Percentiles rank a stretch among this genome's conserved stretches.
phyloP scores from a whole-genome alignment of 805 yeast genomes.

The Sugiyamaella lignohabitans region DNA sequence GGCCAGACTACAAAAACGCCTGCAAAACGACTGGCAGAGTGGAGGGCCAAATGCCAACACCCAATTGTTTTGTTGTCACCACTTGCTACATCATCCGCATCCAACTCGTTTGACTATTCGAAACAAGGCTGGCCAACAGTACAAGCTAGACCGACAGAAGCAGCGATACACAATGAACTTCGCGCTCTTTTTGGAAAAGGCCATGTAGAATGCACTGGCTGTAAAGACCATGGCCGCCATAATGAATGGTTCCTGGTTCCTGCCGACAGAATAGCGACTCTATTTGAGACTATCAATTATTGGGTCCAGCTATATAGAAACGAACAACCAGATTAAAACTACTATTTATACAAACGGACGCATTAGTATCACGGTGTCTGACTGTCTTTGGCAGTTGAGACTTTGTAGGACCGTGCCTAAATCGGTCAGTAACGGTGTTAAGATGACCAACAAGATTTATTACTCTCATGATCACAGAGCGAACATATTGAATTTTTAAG shows the following conservation, averaged over 20 bases:
- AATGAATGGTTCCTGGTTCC: constrained; percentile 28
- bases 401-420: too few relatives aligned
- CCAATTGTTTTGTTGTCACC: constrained; percentile 21
- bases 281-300: constrained; percentile 12
- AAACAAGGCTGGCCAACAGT: constrained; percentile 25
- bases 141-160: constrained; percentile 21
- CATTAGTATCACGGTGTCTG: too few relatives aligned
- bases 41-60: constrained; percentile 27
- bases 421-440: too few relatives aligned
- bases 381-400: too few relatives aligned
- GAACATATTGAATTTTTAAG: too few relatives aligned
- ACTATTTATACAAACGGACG: too few relatives aligned
- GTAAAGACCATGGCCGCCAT: constrained; percentile 20
- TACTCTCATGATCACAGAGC: too few relatives aligned
- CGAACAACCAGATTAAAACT: neutral
- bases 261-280: constrained; percentile 4
- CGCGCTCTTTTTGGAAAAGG: constrained; percentile 25
- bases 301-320: constrained; percentile 12
- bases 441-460: too few relatives aligned
- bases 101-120: constrained; percentile 10
- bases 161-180: constrained; percentile 20
- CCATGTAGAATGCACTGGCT: constrained; percentile 27
- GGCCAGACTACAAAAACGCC: constrained; percentile 29
- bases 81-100: neutral
- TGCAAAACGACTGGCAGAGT: constrained; percentile 23